Percentiles rank a stretch among this genome's conserved stretches.
Conservation (phyloP, 371 early-diverging fungal species). For the Coemansia sp. region DNA sequence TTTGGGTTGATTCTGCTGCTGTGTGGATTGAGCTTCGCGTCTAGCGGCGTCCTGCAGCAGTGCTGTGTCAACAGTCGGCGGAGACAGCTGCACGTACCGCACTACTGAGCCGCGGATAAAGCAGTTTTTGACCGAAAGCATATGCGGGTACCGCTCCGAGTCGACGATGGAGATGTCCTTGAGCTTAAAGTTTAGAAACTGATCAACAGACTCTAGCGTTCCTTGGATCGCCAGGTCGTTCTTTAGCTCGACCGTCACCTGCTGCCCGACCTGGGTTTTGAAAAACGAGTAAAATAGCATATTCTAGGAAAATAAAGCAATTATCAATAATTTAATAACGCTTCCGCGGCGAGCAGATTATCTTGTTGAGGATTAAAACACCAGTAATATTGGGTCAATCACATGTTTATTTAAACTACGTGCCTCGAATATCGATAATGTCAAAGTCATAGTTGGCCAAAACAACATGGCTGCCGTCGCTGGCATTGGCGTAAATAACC, state of each 20-base stretch:
- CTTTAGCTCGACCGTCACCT: constrained; percentile 97
- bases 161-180: constrained; percentile 88
- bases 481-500: constrained; percentile 51
- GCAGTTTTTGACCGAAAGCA: constrained; percentile 95
- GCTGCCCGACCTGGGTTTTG: constrained; percentile 95
- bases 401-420: constrained; percentile 10
- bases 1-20: constrained; percentile 37
- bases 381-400: constrained; percentile 9
- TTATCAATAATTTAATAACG: neutral
- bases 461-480: constrained; percentile 42
- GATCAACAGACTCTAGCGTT: constrained; percentile 93
- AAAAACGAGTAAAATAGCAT: constrained; percentile 99
- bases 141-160: constrained; percentile 90
- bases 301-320: neutral
- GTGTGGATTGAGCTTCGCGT: constrained; percentile 65
- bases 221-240: constrained; percentile 95
- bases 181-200: constrained; percentile 96
- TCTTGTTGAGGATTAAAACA: no score
- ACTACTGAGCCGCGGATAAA: constrained; percentile 98
- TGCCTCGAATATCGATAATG: constrained; percentile 41
- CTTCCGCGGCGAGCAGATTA: neutral
- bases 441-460: constrained; percentile 47
- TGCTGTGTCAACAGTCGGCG: constrained; percentile 86
- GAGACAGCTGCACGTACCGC: constrained; percentile 91
- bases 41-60: constrained; percentile 95